Conservation (phyloP, 495 filamentous ascomycete species). For the Penicillium salamii region DNA sequence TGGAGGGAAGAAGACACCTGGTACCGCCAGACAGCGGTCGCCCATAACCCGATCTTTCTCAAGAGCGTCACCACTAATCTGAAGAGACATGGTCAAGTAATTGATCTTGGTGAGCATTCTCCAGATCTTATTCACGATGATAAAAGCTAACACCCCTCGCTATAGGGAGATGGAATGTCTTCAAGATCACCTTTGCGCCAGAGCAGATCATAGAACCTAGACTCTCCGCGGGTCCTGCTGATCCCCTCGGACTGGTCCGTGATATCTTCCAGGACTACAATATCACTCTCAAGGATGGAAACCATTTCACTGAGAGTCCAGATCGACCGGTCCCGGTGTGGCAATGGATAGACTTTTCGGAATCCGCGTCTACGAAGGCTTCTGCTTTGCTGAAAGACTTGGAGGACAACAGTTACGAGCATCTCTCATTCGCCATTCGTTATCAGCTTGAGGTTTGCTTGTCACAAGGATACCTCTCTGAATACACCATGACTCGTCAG, state of each 20-base stretch:
- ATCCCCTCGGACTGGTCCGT: constrained; percentile 43
- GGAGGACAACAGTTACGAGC: constrained; percentile 32
- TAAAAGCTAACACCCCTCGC: background rate
- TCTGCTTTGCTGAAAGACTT: constrained; percentile 29
- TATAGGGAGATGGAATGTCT: constrained; percentile 40
- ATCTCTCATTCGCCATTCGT: constrained; percentile 68
- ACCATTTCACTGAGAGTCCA: constrained; percentile 15
- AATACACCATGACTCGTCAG: constrained; percentile 62
- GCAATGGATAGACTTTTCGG: constrained; percentile 52
- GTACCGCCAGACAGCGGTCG: constrained; percentile 72
- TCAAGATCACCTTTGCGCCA: constrained; percentile 29
- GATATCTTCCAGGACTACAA: constrained; percentile 72
- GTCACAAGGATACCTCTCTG: constrained; percentile 74
- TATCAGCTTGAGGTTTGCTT: constrained; percentile 95
- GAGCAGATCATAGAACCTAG: background rate
- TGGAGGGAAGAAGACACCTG: constrained; percentile 73
- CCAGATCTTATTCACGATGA: background rate
- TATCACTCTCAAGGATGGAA: constrained; percentile 42
- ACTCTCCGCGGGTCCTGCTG: constrained; percentile 19
- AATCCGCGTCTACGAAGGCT: constrained; percentile 4
- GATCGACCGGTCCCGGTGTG: constrained; percentile 40
- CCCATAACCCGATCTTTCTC: constrained; percentile 38
- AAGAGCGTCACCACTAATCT: constrained; percentile 50
- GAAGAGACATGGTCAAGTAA: constrained; percentile 51
- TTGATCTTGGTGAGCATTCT: constrained; percentile 67